These are phyloP conservation scores for Westerdykella aurantiaca DNA, from an alignment of 2,329 filamentous ascomycete species.

Conservation along the genomic window DNA sequence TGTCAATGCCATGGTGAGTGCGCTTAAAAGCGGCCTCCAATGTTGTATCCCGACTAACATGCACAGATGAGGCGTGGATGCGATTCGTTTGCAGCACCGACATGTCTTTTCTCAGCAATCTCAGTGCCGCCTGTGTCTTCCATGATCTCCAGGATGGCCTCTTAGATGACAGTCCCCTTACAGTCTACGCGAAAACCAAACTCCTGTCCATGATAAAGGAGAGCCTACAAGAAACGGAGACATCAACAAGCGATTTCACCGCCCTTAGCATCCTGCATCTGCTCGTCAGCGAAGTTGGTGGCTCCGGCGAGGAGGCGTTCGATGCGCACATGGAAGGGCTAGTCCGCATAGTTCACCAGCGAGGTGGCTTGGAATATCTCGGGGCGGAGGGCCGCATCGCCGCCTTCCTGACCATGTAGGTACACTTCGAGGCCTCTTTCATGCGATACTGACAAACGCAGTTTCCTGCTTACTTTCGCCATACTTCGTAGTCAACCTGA, in stretches of 20 bases:
- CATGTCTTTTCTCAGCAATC: conserved; percentile 31
- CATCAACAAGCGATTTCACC: conserved; percentile 21
- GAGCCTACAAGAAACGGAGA: conserved; percentile 14
- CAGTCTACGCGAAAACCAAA: conserved; percentile 29
- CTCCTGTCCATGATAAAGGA: conserved; percentile 23
- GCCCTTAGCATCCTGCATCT: conserved; percentile 30
- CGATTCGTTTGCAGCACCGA: conserved; percentile 21
- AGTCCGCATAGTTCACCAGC: conserved; percentile 20
- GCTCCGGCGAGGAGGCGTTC: conserved; percentile 24
- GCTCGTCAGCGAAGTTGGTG: conserved; percentile 27
- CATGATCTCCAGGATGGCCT: conserved; percentile 25
- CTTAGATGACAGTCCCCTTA: conserved; percentile 25
- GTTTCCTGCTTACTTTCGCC: conserved; percentile 21
- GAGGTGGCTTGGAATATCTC: conserved; percentile 18
- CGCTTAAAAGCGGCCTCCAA: too few species aligned
- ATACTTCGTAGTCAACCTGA: conserved; percentile 18
- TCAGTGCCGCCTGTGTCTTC: conserved; percentile 29
- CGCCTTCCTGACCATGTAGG: conserved; percentile 27
- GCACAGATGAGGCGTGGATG: conserved; percentile 24
- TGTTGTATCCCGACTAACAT: conserved; percentile 3
- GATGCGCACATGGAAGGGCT: conserved; percentile 27
- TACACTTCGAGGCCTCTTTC: background rate
- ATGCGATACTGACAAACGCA: conserved; percentile 3
- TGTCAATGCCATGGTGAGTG: conserved; percentile 14
- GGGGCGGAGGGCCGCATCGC: conserved; percentile 14